Percentiles rank a stretch among this genome's conserved stretches.
Conservation (phyloP, 768 basidiomycete species). For the Pleurotus ostreatus region DNA sequence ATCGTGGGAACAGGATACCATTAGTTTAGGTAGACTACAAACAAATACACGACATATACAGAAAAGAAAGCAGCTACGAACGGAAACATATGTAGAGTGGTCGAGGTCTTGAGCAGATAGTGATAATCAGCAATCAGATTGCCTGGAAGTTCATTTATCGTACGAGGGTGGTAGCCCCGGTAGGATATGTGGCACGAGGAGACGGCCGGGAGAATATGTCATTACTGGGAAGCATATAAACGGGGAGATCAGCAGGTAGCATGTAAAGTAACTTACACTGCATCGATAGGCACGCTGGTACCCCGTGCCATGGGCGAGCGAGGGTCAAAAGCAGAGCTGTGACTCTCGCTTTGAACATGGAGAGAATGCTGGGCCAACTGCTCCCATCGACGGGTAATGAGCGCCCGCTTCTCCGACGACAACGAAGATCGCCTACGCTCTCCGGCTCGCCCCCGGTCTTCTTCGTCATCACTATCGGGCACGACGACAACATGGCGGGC, state of each 20-base stretch:
- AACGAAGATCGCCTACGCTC: neutral
- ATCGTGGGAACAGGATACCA: neutral
- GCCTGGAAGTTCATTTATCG: conserved; percentile 3
- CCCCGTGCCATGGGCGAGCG: conserved; percentile 4
- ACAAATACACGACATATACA: neutral
- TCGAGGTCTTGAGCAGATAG: neutral
- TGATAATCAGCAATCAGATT: conserved; percentile 2
- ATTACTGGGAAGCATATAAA: conserved; percentile 3
- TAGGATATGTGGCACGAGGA: neutral
- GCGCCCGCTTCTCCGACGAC: neutral
- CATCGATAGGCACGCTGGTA: neutral
- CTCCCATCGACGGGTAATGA: neutral
- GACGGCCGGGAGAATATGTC: conserved; percentile 5
- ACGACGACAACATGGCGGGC: too few species aligned
- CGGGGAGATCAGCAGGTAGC: neutral
- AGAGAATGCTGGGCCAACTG: neutral
- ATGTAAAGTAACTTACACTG: neutral
- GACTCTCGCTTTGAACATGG: neutral
- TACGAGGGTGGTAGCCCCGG: neutral
- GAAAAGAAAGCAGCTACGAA: neutral
- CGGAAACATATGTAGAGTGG: neutral
- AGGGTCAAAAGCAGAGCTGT: neutral
- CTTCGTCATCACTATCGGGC: too few species aligned
- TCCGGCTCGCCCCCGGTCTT: too few species aligned
- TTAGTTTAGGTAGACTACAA: neutral